Conservation (phyloP, 148 eudicot species). For the Persicaria maculosa region DNA sequence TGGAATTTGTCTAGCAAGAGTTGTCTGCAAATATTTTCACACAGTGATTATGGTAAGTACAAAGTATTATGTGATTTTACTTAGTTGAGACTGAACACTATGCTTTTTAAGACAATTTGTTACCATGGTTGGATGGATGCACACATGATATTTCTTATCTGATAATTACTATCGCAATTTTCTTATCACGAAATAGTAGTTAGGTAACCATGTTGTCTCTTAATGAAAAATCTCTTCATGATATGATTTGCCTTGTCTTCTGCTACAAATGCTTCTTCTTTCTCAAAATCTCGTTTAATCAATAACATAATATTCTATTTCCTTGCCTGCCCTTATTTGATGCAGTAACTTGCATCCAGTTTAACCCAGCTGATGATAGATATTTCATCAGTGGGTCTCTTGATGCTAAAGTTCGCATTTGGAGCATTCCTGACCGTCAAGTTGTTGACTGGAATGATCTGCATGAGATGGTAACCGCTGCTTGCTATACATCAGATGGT, state of each 20-base stretch:
- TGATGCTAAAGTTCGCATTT: constrained; percentile 92
- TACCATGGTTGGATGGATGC: not conserved
- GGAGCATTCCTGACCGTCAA: constrained; percentile 94
- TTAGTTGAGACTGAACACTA: not conserved
- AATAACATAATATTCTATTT: constrained; percentile 1
- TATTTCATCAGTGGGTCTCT: constrained; percentile 94
- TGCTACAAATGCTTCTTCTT: not conserved
- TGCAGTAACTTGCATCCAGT: constrained; percentile 95
- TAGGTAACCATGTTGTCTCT: not conserved
- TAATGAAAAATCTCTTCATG: not conserved
- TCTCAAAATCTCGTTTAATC: constrained; percentile 1
- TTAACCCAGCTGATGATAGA: constrained; percentile 84
- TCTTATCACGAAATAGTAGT: not conserved
- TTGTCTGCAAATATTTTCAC: constrained; percentile 93
- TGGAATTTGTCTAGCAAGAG: constrained; percentile 86
- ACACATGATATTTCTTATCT: not conserved
- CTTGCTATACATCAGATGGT: constrained; percentile 96
- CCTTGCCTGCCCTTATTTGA: constrained; percentile 1
- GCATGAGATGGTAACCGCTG: constrained; percentile 98
- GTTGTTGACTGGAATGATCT: constrained; percentile 96
- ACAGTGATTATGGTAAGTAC: constrained; percentile 91
- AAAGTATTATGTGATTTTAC: not conserved
- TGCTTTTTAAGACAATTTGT: not conserved
- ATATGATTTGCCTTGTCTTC: constrained; percentile 4
- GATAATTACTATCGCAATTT: not conserved